A percentile compares a stretch with the other conserved stretches of the same genome.
Conservation (phyloP, 116 monocot species). For the Phalaenopsis hybrid region DNA sequence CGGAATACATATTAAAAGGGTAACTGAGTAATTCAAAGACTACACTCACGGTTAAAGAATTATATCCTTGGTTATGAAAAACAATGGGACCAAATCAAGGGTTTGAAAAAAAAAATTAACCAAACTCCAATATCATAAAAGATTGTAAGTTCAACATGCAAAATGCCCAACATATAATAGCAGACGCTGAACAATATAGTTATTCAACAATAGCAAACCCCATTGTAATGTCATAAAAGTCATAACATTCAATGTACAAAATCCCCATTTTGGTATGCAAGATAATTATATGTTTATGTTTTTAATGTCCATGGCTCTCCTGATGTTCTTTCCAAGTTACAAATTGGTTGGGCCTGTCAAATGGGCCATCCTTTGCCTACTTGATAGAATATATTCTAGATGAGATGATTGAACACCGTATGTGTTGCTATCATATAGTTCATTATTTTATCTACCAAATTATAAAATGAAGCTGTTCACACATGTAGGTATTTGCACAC, state of each 20-base stretch:
- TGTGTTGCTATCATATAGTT: neutral
- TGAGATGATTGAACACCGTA: neutral
- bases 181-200: too few species aligned
- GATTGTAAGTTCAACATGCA: too few species aligned
- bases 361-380: neutral
- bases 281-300: neutral
- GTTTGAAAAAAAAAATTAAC: neutral
- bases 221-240: neutral
- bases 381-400: neutral
- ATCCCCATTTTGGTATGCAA: neutral
- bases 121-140: too few species aligned
- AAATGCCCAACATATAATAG: too few species aligned
- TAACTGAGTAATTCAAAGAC: neutral
- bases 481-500: neutral
- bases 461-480: neutral
- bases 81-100: neutral
- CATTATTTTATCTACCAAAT: neutral
- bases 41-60: neutral
- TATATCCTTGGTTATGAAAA: neutral
- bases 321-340: neutral
- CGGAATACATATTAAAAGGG: neutral
- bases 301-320: neutral
- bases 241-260: neutral
- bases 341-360: neutral
- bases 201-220: neutral